Evolutionary conservation across 176 grass and related monocot genomes (phyloP), one percentile per base, ranked within the genome.

Genomic region (Bothriochloa decipiens): DNA sequence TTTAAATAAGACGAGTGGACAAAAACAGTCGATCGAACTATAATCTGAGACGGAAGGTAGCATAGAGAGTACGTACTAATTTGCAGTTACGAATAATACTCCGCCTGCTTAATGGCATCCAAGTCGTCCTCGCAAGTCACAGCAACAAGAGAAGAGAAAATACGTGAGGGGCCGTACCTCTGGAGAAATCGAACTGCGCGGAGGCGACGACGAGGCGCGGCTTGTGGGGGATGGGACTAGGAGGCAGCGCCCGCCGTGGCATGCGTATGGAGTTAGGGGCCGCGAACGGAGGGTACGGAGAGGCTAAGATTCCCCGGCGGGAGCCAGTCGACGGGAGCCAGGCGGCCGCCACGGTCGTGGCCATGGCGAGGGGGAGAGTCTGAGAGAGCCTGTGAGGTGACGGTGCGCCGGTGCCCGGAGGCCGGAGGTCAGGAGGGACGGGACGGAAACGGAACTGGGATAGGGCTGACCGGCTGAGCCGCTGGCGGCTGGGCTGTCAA

Each of bases 171-270:
- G 25, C 70, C 15, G 15, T 40, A 94, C 95, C 95, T 89, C 65
- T 91, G 75, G 84, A 65, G 28, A 97, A 78, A 79, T 92, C 87
- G 76, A 83, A 88, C 60, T 91, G 86, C 81, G 81, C 90, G 26
- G 88, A 74, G 43, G 82, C 86, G 45, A 91, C 81, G 68, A 87
- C 81, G 49, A 78, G 26, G 23, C 76, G 88, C 67, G 90, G 20
- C 52, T n/a, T 82, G 1, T 22, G 37, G 52, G 41, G 10, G 36
- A 18, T 29, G 22, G 29, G 20, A 35, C 26, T 61, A 40, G 3
- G 22, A 39, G 7, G 12, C 53, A 6, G 22, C 57, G 39, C 55
- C 4, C 37, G 80, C 16, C 16, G 17, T 20, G 65, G 67, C 41
- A 17, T 7, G 41, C 52, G 72, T 45, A 74, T 32, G 45, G 1